Evolutionary conservation across 163 green algal genomes (phyloP).

Genomic region (Scenedesmus sp.): DNA sequence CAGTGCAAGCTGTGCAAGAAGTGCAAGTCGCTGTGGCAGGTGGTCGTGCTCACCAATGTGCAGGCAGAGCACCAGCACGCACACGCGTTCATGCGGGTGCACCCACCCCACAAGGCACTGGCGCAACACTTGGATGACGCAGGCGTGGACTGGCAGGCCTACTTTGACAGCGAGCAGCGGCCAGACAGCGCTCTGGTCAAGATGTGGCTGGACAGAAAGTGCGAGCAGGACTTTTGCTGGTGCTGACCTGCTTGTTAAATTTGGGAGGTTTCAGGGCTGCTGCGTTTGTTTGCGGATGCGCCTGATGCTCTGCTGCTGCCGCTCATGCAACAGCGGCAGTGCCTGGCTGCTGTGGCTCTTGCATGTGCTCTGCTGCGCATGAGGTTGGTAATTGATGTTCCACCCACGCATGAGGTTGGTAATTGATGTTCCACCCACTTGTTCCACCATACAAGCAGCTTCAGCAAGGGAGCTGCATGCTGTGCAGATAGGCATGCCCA

Average conservation of each 20-base stretch:
- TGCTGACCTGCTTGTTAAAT: not conserved
- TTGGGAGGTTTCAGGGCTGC: not conserved
- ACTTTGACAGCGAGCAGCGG: not conserved
- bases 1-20: not conserved
- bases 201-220: not conserved
- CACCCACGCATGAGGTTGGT: not conserved
- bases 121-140: not conserved
- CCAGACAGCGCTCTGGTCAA: not conserved
- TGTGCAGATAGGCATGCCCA: not conserved
- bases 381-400: too few species aligned
- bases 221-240: not conserved
- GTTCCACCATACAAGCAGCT: not conserved
- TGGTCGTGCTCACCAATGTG: not conserved
- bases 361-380: not conserved
- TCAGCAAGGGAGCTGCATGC: too few species aligned
- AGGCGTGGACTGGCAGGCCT: not conserved
- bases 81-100: conserved; percentile 7
- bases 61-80: not conserved
- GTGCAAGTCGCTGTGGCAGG: not conserved
- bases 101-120: not conserved
- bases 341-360: too few species aligned
- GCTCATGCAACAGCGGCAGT: too few species aligned
- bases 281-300: not conserved
- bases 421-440: too few species aligned
- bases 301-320: not conserved